Evolutionary conservation across 495 filamentous ascomycete genomes (phyloP).

Genomic region (Penicillium cosmopolitanum): DNA sequence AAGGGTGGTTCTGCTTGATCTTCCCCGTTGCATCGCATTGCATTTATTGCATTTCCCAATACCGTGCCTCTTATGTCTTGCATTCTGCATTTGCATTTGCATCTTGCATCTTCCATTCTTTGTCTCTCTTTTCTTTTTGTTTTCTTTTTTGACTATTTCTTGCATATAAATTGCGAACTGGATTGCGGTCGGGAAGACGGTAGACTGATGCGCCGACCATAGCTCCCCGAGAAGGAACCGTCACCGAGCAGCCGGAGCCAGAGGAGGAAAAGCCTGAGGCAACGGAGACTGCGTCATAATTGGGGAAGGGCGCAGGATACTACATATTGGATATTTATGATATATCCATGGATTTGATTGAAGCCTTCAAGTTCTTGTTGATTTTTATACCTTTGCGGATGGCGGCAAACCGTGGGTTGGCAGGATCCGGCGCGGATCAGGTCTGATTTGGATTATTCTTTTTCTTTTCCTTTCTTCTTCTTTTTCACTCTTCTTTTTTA

Average conservation of each 20-base stretch:
- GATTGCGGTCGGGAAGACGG: slow-evolving; percentile 2
- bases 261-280: neutral
- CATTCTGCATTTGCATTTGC: neutral
- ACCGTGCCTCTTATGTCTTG: neutral
- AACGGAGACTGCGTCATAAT: slow-evolving; percentile 15
- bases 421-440: slow-evolving; percentile 7
- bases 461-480: neutral
- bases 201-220: slow-evolving; percentile 14
- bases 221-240: slow-evolving; percentile 15
- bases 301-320: neutral
- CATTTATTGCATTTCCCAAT: neutral
- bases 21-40: slow-evolving; percentile 14
- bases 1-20: slow-evolving; percentile 27
- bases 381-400: slow-evolving; percentile 12
- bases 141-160: slow-evolving; percentile 7
- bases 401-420: slow-evolving; percentile 12
- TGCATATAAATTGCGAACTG: slow-evolving; percentile 11
- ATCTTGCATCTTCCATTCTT: slow-evolving; percentile 1
- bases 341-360: slow-evolving; percentile 6
- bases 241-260: slow-evolving; percentile 8
- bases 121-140: neutral
- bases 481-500: neutral
- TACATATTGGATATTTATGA: neutral
- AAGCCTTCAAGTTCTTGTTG: slow-evolving; percentile 3
- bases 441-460: neutral